Evolutionary conservation across 371 early-diverging fungal species (phyloP).

Genomic region (Rhizomucor pusillus): DNA sequence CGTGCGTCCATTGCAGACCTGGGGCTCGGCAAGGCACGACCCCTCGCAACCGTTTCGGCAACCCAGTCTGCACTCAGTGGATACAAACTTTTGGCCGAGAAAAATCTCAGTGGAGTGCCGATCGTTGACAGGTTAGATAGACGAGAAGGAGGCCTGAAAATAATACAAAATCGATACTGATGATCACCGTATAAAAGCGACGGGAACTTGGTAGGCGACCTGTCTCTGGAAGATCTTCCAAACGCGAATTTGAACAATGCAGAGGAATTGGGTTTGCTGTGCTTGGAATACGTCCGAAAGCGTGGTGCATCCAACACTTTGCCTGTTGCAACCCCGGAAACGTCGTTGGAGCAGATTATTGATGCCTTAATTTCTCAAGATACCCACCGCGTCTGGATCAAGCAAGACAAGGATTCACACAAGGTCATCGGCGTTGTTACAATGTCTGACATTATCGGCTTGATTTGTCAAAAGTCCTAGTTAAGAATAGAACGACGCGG

Average conservation of each 20-base stretch:
- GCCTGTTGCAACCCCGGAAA: slow-evolving; percentile 27
- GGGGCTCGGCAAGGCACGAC: slow-evolving; percentile 22
- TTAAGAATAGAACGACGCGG: no score
- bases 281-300: slow-evolving; percentile 43
- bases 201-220: slow-evolving; percentile 35
- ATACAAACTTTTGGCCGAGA: slow-evolving; percentile 46
- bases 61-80: slow-evolving; percentile 38
- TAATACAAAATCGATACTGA: background rate
- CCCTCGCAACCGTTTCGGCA: slow-evolving; percentile 29
- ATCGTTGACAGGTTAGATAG: slow-evolving; percentile 36
- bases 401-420: slow-evolving; percentile 24
- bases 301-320: slow-evolving; percentile 4
- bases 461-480: slow-evolving; percentile 29
- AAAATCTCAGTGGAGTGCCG: slow-evolving; percentile 46
- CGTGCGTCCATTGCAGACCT: slow-evolving; percentile 25
- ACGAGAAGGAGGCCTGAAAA: background rate
- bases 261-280: slow-evolving; percentile 34
- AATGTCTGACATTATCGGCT: slow-evolving; percentile 53
- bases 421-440: slow-evolving; percentile 49
- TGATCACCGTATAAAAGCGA: slow-evolving; percentile 20
- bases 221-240: slow-evolving; percentile 52
- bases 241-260: slow-evolving; percentile 40
- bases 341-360: slow-evolving; percentile 31
- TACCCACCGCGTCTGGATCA: slow-evolving; percentile 59
- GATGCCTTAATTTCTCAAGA: slow-evolving; percentile 34